Percentiles rank a stretch among this genome's conserved stretches.
Conservation (phyloP, 2,329 filamentous ascomycete species). For the Didymellaceae sp. region DNA sequence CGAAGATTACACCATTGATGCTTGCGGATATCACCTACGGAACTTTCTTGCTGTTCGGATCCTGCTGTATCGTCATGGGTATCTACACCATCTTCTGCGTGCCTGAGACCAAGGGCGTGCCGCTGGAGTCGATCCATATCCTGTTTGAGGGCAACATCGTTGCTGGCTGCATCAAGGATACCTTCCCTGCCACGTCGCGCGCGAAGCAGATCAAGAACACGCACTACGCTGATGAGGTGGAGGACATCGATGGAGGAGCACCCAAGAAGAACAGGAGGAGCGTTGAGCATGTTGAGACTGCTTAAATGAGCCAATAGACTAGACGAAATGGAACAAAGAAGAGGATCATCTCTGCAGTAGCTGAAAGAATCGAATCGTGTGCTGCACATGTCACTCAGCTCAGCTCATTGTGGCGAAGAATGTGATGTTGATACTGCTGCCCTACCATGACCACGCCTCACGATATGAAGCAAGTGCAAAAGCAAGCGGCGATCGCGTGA, state of each 20-base stretch:
- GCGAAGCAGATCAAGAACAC: constrained; percentile 46
- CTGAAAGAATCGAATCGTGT: background rate
- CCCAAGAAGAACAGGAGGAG: constrained; percentile 31
- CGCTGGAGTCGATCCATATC: constrained; percentile 51
- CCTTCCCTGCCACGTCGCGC: constrained; percentile 45
- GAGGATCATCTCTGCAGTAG: background rate
- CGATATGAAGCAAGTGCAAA: background rate
- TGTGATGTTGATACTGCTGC: background rate
- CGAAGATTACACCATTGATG: constrained; percentile 52
- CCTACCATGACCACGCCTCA: constrained; percentile 1
- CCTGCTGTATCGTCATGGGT: constrained; percentile 52
- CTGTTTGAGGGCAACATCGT: constrained; percentile 54
- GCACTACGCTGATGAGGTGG: constrained; percentile 37
- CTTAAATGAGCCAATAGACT: constrained; percentile 7
- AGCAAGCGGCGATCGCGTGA: background rate
- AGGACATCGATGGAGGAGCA: constrained; percentile 29
- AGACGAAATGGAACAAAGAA: background rate
- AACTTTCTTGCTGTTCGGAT: constrained; percentile 53
- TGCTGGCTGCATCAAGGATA: constrained; percentile 49
- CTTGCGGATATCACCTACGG: constrained; percentile 53
- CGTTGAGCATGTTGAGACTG: constrained; percentile 41
- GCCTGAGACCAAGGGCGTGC: constrained; percentile 54
- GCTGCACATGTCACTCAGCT: background rate
- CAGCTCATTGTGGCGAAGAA: background rate
- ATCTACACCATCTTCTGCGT: constrained; percentile 52